Evolutionary conservation across 805 yeast species (phyloP), one percentile per base, ranked within the genome.

Genomic region (Candida arabinofermentans): DNA sequence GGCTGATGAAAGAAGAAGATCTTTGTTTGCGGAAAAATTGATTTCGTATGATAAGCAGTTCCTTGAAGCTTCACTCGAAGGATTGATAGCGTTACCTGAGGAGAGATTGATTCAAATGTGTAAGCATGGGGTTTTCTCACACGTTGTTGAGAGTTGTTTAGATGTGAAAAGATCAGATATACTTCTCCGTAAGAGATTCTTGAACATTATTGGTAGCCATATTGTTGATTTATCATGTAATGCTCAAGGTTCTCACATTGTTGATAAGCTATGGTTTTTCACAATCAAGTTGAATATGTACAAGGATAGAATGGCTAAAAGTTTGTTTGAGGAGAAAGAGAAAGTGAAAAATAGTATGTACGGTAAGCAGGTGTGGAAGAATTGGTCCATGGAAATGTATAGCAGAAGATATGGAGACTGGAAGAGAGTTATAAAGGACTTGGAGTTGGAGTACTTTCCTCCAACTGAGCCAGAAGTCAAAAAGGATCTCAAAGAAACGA

Each of bases 331-430:
- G 14, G 74, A 81, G 33, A 74, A 81, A 30, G 83, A 77, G 29
- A 71, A 73, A 46, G 84, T 93, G 34, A 89, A 93, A 66, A 87
- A 82, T 46, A 86, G 96, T 57, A 75, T 70, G 10, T 93, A 91
- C 57, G 99, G 99, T 27, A 78, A 83, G 58, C 74, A 80, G 53
- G 98, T 93, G 2, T 93, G 97, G 98, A 86, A 83, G 60, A 91
- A 91, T 61, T 93, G 97, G 97, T 67, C 75, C 24, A 74, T 91
- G 82, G 98, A 93, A 59, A 65, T 81, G 53, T 91, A 79, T 55
- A 58, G 68, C 9, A 73, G 95, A 58, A 81, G 81, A 63, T 76
- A 81, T 60, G 77, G 70, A 55, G 96, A 89, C 56, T 91, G 98
- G 98, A 86, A 84, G 63, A 50, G 71, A 13, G 50, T 75, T 29